Percentiles rank a stretch among this genome's conserved stretches.
Evolutionary conservation across 805 yeast species (phyloP).

Genomic region (Maudiozyma serrabonitensis): DNA sequence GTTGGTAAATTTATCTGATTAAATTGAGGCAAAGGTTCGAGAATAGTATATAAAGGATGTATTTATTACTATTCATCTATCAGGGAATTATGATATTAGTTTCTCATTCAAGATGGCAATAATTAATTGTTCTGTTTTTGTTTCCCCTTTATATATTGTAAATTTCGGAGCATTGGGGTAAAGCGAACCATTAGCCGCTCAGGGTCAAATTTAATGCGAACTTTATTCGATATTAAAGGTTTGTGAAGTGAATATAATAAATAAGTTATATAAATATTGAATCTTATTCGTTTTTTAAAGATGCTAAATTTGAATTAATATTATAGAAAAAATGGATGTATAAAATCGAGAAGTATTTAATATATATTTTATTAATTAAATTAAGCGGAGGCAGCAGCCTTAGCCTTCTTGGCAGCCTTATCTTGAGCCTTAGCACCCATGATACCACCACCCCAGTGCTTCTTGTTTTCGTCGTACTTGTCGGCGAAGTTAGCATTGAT

Average conservation of each 20-base stretch:
- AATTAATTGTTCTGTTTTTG: not conserved
- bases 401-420: conserved; percentile 69
- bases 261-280: not conserved
- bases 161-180: not conserved
- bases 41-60: too few relatives aligned
- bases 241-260: too few relatives aligned
- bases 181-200: not conserved
- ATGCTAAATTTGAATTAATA: not conserved
- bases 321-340: not conserved
- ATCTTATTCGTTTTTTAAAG: not conserved
- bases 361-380: not conserved
- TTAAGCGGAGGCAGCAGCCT: conserved; percentile 21
- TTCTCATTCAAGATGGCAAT: too few relatives aligned
- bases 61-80: too few relatives aligned
- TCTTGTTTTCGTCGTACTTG: conserved; percentile 91
- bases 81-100: too few relatives aligned
- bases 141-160: not conserved
- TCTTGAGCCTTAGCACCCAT: conserved; percentile 91
- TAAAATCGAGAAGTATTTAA: not conserved
- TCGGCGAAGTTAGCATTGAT: conserved; percentile 88
- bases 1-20: not conserved
- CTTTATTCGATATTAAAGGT: too few relatives aligned
- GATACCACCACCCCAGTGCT: conserved; percentile 99
- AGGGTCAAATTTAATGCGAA: not conserved
- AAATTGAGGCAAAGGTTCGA: not conserved